phyloP scores from a whole-genome alignment of 306 rosid species.

The Fragaria vesca region DNA sequence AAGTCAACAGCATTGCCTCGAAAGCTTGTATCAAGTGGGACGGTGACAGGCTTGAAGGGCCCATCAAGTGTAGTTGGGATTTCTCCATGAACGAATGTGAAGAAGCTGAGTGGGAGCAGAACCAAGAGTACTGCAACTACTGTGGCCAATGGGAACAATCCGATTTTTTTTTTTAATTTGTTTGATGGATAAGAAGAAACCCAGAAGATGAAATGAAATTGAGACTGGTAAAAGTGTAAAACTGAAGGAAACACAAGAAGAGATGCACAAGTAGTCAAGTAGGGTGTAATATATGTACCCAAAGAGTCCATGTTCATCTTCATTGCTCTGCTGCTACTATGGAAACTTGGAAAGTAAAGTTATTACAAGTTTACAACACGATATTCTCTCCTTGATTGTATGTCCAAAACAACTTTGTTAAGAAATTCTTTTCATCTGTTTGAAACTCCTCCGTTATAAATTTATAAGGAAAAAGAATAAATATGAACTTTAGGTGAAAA shows the following conservation, averaged over 20 bases:
- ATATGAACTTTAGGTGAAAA: too few relatives aligned
- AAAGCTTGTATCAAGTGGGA: constrained; percentile 62
- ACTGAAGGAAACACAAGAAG: not conserved
- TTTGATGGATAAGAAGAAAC: not conserved
- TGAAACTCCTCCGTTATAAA: not conserved
- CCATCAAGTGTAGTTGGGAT: constrained; percentile 71
- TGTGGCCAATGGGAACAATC: constrained; percentile 18
- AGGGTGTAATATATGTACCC: not conserved
- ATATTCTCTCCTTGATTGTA: too few relatives aligned
- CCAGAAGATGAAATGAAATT: not conserved
- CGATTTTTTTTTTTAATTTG: constrained; percentile 27
- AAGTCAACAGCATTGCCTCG: constrained; percentile 71
- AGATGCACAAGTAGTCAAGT: not conserved
- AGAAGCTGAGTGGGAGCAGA: constrained; percentile 28
- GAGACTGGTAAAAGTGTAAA: not conserved
- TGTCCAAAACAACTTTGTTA: not conserved
- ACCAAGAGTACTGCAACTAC: constrained; percentile 14
- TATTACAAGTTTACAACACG: too few relatives aligned
- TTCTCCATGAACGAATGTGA: constrained; percentile 29
- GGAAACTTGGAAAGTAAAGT: not conserved
- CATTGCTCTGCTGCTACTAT: not conserved
- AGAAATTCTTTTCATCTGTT: not conserved
- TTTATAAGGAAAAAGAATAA: too few relatives aligned
- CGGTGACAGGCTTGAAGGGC: constrained; percentile 81
- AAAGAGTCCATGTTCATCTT: not conserved